Base-by-base conservation (phyloP, 345 rosid species). In the Murraya paniculata region DNA sequence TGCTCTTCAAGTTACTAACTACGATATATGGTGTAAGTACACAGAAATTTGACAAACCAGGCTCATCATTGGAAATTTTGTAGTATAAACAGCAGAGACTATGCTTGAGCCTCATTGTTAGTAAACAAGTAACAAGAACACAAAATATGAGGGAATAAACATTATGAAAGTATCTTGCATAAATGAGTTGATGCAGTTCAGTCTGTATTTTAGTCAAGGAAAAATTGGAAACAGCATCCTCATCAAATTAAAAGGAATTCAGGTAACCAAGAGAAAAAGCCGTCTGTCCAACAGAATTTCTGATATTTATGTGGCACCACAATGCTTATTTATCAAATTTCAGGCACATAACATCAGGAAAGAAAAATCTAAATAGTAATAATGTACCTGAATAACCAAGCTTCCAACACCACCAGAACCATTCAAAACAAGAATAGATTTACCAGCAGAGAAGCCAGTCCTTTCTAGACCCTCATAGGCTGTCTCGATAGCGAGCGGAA, bases 371-470 rank as follows among this genome's bases (percentile, higher is more conserved):
- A 9, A 56, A 75, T 31, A 10, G 58, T 11, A 22, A 79, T 9
- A 18, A 36, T 24, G 14, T 70, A 95, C 99, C 97, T 95, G 99
- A 87, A 95, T 91, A 78, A 85, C 97, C 25, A 95, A 89, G 85
- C 96, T 93, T 78, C 99, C 99, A 85, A 95, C 99, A 60, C 99
- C 98, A 68, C 99, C 99, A 33, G 98, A 88, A 31, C 98, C 98
- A 58, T 91, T 91, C 74, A 95, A 82, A 74, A 95, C 92, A 60
- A 95, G 97, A 82, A 95, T 88, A 0, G 97, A 93, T 84, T 92
- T 90, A 30, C 97, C 97, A 3, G 93, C 73, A 9, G 97, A 91
- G 78, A 93, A 93, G 6, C 93, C 97, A 0, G 96, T 90, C 77
- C 89, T 90, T 69, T 92, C 92, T 0, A 92, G 87, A 79, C 98